Conservation (phyloP, 768 basidiomycete species). For the Pleurotus tuoliensis region DNA sequence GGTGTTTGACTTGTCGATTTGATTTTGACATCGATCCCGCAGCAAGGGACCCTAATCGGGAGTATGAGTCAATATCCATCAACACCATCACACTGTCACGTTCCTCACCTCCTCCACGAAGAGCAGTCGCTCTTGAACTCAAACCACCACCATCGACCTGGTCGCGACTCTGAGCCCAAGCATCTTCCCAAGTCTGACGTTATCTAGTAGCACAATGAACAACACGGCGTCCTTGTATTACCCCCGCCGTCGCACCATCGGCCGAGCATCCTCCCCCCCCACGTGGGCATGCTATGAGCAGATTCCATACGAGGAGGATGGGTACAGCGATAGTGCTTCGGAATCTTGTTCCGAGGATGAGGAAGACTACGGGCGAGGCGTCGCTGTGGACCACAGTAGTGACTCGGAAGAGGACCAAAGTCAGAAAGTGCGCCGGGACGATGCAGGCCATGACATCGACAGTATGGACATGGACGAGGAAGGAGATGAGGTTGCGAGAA, state of each 20-base stretch:
- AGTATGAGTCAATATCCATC: constrained; percentile 4
- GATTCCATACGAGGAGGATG: constrained; percentile 66
- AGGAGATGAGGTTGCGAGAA: constrained; percentile 33
- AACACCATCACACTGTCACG: constrained; percentile 2
- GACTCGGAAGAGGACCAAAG: constrained; percentile 13
- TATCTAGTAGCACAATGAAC: constrained; percentile 31
- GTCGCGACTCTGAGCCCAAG: not conserved
- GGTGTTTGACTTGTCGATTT: not conserved
- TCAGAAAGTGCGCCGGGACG: constrained; percentile 9
- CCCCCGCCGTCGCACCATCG: constrained; percentile 71
- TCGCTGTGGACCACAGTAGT: constrained; percentile 23
- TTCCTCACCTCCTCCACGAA: constrained; percentile 4
- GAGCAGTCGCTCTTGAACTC: not conserved
- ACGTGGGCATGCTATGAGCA: constrained; percentile 92
- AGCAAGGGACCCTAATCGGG: constrained; percentile 8
- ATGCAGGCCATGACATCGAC: constrained; percentile 30
- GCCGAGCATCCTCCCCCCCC: constrained; percentile 78
- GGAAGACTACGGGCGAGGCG: constrained; percentile 48
- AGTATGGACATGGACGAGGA: constrained; percentile 58
- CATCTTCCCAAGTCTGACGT: not conserved
- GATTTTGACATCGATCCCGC: not conserved
- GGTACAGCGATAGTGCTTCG: constrained; percentile 55
- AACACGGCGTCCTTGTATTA: constrained; percentile 38
- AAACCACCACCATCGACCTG: constrained; percentile 5
- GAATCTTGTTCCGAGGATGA: constrained; percentile 75